Evolutionary conservation across 2,329 filamentous ascomycete genomes (phyloP).

Genomic region (Colletotrichum tropicicola): DNA sequence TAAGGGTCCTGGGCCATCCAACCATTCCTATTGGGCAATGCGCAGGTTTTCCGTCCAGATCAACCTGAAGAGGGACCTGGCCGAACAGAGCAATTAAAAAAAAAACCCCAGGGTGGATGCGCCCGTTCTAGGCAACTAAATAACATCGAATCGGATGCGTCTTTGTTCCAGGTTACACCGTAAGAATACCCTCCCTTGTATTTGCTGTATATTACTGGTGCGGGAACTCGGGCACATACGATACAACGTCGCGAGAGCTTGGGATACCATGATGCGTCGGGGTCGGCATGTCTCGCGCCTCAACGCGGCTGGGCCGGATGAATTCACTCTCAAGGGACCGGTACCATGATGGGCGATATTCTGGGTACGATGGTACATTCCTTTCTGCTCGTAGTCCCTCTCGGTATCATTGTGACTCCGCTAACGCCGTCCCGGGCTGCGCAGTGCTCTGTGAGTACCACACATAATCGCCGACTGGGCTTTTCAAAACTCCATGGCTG

Average conservation of each 20-base stretch:
- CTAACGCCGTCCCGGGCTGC: conserved; percentile 6
- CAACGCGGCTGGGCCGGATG: neutral
- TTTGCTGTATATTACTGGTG: neutral
- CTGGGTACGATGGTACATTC: conserved; percentile 3
- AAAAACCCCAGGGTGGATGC: neutral
- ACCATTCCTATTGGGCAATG: neutral
- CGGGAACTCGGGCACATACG: neutral
- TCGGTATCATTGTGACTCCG: conserved; percentile 7
- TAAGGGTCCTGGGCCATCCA: neutral
- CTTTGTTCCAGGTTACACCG: neutral
- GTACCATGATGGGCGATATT: too few species aligned
- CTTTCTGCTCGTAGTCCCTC: neutral
- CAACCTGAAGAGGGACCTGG: neutral
- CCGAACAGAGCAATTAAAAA: too few species aligned
- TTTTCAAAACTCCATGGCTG: conserved; percentile 62
- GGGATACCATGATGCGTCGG: too few species aligned
- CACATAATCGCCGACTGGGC: neutral
- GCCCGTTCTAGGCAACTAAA: conserved; percentile 9
- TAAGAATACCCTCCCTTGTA: neutral
- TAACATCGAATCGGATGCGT: conserved; percentile 10
- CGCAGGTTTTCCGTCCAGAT: neutral
- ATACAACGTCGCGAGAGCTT: neutral
- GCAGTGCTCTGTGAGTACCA: neutral
- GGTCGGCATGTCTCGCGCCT: too few species aligned
- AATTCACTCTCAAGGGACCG: neutral